Evolutionary conservation across 1,139 yeast genomes (phyloP), one percentile per base, ranked within the genome.

Genomic region (Lizanozyma gosingica): DNA sequence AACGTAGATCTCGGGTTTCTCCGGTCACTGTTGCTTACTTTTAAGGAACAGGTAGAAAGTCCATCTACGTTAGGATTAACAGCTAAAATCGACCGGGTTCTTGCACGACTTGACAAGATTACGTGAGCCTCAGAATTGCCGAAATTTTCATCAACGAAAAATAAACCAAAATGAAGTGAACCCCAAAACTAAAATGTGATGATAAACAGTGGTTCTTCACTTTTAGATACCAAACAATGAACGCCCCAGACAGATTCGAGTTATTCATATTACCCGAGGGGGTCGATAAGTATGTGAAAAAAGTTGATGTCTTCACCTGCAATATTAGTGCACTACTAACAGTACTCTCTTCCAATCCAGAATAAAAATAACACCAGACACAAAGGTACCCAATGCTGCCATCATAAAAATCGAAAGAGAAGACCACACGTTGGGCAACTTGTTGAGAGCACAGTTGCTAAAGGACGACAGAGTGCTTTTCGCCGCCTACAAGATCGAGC

Each of bases 241-340:
- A 92, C 67, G 98, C 97, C 53, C 98, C 98, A 65, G 98, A 92
- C 68, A 83, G 98, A 74, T 92, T 90, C 60, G 98, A 92, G 70
- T 76, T 92, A 40, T 92, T 92, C 60, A 78, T 92, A 52, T 74
- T 92, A 53, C 98, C 97, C n/a, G 98, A 92, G 60, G 98, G 98
- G 37, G 94, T 87, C 40, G 86, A 92, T 41, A 83, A 83, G 80
- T 75, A 68, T 17, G 80, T 69, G 35, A n/a, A n/a, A n/a, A n/a
- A n/a, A n/a, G n/a, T n/a, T 18, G 9, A 14, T 33, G n/a, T 18
- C 37, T 18, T 29, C 9, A 35, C 14, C 39, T n/a, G n/a, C n/a
- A n/a, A n/a, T n/a, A n/a, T n/a, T n/a, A n/a, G n/a, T n/a, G n/a
- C n/a, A n/a, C 27, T 41, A 50, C 57, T 55, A 52, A 54, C 57